Conservation (phyloP, 2,329 filamentous ascomycete genomes). For the Cryoendolithus antarcticus region DNA sequence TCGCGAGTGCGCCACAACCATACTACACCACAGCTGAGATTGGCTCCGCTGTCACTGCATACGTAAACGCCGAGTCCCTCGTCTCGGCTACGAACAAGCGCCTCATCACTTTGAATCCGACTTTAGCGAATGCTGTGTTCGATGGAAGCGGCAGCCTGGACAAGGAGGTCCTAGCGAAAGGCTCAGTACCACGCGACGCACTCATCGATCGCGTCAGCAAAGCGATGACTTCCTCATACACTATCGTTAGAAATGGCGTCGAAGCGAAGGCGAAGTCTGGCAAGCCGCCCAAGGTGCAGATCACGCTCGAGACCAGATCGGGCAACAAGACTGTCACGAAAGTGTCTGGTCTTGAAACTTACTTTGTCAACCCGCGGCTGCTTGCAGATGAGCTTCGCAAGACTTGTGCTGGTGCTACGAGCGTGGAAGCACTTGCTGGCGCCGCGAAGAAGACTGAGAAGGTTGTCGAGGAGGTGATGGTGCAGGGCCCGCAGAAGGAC, state of each 20-base stretch:
- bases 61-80: conserved; percentile 46
- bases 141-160: conserved; percentile 40
- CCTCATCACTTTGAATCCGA: conserved; percentile 49
- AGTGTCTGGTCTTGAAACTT: conserved; percentile 48
- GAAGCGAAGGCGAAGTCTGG: conserved; percentile 50
- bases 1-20: conserved; percentile 33
- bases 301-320: conserved; percentile 51
- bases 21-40: conserved; percentile 50
- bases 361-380: conserved; percentile 46
- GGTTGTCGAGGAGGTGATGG: conserved; percentile 53
- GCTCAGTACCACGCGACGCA: conserved; percentile 46
- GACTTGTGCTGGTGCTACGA: conserved; percentile 56
- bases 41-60: conserved; percentile 43
- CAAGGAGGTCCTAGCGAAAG: conserved; percentile 43
- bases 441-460: conserved; percentile 48
- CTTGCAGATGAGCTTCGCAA: conserved; percentile 56
- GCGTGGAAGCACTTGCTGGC: conserved; percentile 48
- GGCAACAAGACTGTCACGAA: conserved; percentile 56
- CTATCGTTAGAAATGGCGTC: conserved; percentile 40
- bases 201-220: conserved; percentile 48
- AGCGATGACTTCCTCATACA: conserved; percentile 44
- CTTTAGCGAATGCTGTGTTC: conserved; percentile 51
- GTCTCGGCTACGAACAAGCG: conserved; percentile 47
- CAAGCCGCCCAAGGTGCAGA: conserved; percentile 44
- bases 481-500: conserved; percentile 55